Percentiles rank a stretch among this genome's conserved stretches.
These are phyloP conservation scores for Tricholoma sp. DNA, from an alignment of 768 basidiomycete genomes.

Conservation along the genomic window DNA sequence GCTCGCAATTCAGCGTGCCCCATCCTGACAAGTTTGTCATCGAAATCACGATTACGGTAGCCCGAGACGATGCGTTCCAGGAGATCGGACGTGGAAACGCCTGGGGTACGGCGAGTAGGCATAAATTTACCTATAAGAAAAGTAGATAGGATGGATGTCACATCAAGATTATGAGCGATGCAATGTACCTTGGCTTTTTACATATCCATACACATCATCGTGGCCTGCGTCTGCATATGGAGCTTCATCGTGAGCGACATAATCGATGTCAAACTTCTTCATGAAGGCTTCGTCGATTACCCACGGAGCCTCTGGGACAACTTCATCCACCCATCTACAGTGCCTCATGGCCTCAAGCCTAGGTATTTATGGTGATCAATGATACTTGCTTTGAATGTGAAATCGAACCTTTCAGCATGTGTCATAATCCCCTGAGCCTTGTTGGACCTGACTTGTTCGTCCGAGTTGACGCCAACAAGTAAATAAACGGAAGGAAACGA, in stretches of 20 bases:
- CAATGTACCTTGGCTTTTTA: slow-evolving; percentile 70
- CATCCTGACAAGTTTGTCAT: slow-evolving; percentile 87
- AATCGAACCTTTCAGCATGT: slow-evolving; percentile 55
- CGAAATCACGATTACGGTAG: slow-evolving; percentile 82
- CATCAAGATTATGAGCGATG: neutral
- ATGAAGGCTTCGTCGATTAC: slow-evolving; percentile 78
- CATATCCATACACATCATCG: slow-evolving; percentile 81
- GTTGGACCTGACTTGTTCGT: slow-evolving; percentile 71
- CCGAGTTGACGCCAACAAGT: slow-evolving; percentile 89
- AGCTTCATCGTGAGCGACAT: slow-evolving; percentile 93
- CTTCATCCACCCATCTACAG: slow-evolving; percentile 95
- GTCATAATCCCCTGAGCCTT: slow-evolving; percentile 85
- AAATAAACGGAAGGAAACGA: slow-evolving; percentile 89
- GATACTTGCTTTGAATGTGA: neutral
- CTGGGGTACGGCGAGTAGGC: slow-evolving; percentile 91
- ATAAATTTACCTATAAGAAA: slow-evolving; percentile 75
- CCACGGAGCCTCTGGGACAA: slow-evolving; percentile 91
- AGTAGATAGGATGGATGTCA: neutral
- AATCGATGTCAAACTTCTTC: slow-evolving; percentile 86
- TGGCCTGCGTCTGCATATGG: slow-evolving; percentile 78
- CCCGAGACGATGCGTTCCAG: slow-evolving; percentile 88
- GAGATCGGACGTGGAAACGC: slow-evolving; percentile 89
- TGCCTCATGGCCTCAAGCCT: slow-evolving; percentile 91
- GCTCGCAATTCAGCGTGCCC: slow-evolving; percentile 69
- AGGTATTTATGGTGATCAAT: slow-evolving; percentile 3